Evolutionary conservation across 225 moss, liverwort and hornwort species (phyloP).

Genomic region (Thuidium tamariscinum): DNA sequence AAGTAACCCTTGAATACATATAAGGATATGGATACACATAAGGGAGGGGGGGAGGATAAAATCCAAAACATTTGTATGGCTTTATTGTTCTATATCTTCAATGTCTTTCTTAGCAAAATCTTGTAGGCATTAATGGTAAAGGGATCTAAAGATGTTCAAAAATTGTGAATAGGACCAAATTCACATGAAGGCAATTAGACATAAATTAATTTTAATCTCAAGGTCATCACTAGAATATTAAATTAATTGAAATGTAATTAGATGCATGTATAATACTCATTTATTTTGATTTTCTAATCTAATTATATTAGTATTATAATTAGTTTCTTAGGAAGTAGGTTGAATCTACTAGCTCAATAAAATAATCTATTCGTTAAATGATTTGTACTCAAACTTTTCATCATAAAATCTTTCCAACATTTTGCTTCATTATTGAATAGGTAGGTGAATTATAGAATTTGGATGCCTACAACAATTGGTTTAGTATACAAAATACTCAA

Average conservation of each 20-base stretch:
- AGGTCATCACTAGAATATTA: background rate
- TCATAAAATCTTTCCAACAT: background rate
- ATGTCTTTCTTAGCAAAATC: background rate
- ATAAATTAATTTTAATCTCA: background rate
- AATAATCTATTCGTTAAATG: background rate
- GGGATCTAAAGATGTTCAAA: background rate
- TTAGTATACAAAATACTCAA: background rate
- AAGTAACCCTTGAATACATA: no score
- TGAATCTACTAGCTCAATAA: background rate
- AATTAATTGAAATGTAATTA: background rate
- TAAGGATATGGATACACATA: no score
- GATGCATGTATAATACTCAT: background rate
- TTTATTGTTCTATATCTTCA: background rate
- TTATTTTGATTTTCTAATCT: background rate
- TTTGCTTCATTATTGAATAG: background rate
- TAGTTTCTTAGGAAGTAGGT: accelerated
- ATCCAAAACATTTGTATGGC: background rate
- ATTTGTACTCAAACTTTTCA: accelerated
- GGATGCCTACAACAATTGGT: background rate
- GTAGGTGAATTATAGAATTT: background rate
- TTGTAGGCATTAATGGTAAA: background rate
- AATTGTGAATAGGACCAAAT: background rate
- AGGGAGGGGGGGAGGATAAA: accelerated
- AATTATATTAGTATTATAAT: background rate
- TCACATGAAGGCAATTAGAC: no score